phyloP scores from a whole-genome alignment of 257 asterid genomes.

The Rubia yunnanensis region DNA sequence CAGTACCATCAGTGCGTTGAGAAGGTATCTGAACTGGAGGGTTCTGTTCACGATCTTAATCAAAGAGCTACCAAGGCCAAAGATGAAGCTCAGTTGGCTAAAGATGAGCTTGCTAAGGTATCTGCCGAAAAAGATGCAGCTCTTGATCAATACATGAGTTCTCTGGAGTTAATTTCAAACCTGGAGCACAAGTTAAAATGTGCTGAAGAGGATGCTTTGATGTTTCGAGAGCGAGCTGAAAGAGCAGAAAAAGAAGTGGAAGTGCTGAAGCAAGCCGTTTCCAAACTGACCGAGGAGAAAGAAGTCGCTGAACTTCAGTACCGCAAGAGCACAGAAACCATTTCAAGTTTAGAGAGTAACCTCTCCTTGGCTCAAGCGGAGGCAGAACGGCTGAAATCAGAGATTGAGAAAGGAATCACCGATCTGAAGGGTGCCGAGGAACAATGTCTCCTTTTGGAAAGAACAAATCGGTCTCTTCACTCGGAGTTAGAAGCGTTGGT shows the following conservation, averaged over 20 bases:
- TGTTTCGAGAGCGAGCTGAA: conserved; percentile 61
- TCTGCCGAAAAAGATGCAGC: conserved; percentile 67
- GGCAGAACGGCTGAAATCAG: conserved; percentile 48
- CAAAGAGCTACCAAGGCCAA: conserved; percentile 52
- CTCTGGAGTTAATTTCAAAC: conserved; percentile 60
- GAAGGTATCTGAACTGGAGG: conserved; percentile 56
- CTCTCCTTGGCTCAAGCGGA: conserved; percentile 55
- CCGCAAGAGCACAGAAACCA: conserved; percentile 54
- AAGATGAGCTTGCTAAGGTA: conserved; percentile 41
- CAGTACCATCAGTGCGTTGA: conserved; percentile 60
- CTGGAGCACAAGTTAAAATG: conserved; percentile 62
- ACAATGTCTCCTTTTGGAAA: conserved; percentile 54
- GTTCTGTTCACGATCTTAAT: conserved; percentile 26
- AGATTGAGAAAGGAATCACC: conserved; percentile 50
- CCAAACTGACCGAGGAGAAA: conserved; percentile 58
- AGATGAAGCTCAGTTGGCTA: conserved; percentile 39
- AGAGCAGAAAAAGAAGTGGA: conserved; percentile 70
- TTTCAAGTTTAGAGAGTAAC: conserved; percentile 51
- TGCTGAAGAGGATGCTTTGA: conserved; percentile 53
- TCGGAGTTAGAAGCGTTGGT: conserved; percentile 69
- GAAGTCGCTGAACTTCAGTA: conserved; percentile 54
- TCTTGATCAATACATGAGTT: conserved; percentile 58
- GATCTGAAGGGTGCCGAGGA: conserved; percentile 77
- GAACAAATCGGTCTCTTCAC: conserved; percentile 66
- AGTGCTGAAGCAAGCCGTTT: conserved; percentile 45